Percentiles rank a stretch among this genome's conserved stretches.
These are phyloP conservation scores for Nelumbo lutea DNA, from an alignment of 164 flowering plant species.

Conservation along the genomic window DNA sequence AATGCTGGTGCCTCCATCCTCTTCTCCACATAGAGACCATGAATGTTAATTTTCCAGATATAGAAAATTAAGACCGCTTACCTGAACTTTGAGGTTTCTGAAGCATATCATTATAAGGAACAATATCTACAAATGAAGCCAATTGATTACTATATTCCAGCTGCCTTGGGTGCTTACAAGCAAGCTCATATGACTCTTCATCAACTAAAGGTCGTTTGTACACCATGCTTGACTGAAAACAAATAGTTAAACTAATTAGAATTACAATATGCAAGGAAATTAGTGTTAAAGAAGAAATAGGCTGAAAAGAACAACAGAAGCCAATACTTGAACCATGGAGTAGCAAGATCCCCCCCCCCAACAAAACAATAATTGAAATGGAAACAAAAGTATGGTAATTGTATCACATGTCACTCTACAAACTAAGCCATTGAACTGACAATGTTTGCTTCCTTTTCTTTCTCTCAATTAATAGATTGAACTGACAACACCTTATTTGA, in stretches of 20 bases:
- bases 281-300: background rate
- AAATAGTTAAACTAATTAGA: background rate
- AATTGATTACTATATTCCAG: background rate
- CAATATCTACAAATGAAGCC: slow-evolving; percentile 9
- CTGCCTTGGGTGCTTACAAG: slow-evolving; percentile 18
- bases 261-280: background rate
- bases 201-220: slow-evolving; percentile 39
- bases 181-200: slow-evolving; percentile 28
- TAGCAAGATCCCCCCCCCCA: background rate
- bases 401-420: background rate
- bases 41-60: background rate
- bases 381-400: background rate
- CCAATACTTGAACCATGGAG: background rate
- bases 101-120: slow-evolving; percentile 12
- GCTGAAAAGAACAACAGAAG: background rate
- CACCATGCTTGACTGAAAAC: slow-evolving; percentile 34
- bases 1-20: background rate
- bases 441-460: too few species aligned
- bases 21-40: background rate
- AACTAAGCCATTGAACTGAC: background rate
- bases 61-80: slow-evolving; percentile 6
- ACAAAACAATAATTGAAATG: background rate
- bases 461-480: background rate
- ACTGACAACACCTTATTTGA: background rate
- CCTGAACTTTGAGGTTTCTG: slow-evolving; percentile 24